Evolutionary conservation across 2,329 filamentous ascomycete species (phyloP), one percentile per base, ranked within the genome.

Genomic region (Hawksworthiomyces lignivorus): DNA sequence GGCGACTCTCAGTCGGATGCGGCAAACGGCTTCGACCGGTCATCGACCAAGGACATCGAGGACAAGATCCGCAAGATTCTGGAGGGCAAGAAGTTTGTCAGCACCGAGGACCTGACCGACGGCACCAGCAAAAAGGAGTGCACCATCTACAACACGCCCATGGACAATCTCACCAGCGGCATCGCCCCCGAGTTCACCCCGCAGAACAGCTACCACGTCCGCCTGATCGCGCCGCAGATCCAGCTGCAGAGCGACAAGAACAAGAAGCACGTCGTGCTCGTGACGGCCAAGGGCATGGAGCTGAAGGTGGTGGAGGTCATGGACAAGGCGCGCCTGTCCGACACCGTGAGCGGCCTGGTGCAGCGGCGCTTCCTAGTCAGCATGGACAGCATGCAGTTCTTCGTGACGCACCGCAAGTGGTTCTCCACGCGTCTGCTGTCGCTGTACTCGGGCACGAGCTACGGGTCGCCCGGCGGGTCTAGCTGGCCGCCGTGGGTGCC

Each of bases 221-320:
- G 89, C 28, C 75, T 99, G 30, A 96, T 98, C 54, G 92, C 90
- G 6, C 92, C 92, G 12, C 92, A 99, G 60, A 96, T 99, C 45
- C 92, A 99, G 60, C 73, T 99, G 33, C 90, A 98, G 58, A 97
- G 92, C 59, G 92, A 98, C 57, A 97, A 96, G 71, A 97, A 98
- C 61, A 84, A 83, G 48, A 95, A 94, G 61, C 85, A 94, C 44
- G 92, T 94, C n/a, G 84, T 96, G 5, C 72, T 99, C n/a, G 82
- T 97, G 35, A 92, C 90, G 4, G 88, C 89, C 21, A 97, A 97
- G 62, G 87, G 89, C 40, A 98, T 98, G 88, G 89, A 97, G 61
- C 77, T 97, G 43, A 97, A 97, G 66, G 85, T 98, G 10, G 78
- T 98, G 17, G 90, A 96, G 51, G 90, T 98, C 54, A 95, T 97